Base-by-base conservation (phyloP, 805 yeast genomes). In the Sugiyamaella qingdaonensis region DNA sequence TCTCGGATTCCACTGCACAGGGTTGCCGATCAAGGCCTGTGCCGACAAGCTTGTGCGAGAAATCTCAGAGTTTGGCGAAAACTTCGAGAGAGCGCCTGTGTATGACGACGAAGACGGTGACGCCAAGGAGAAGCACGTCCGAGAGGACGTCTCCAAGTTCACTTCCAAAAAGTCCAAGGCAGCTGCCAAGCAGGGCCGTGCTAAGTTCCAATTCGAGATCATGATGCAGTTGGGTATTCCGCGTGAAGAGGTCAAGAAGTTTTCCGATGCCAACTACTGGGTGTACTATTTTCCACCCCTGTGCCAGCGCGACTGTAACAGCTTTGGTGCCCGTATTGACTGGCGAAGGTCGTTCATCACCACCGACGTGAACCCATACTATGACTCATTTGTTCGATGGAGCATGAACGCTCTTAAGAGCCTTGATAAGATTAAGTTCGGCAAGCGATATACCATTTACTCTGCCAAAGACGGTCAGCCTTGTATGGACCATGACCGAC, bases 401-500 rank as follows among this genome's bases (percentile, higher is more conserved):
- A 96, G 90, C 73, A 88, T 94, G 82, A 88, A 85, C 73, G 78
- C 85, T 68, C 82, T 94, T 70, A 88, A 83, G 75, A 90, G 81
- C 46, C 73, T 78, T 54, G 96, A 92, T 59, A 92, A 89, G 74
- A 90, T 94, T 75, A 94, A 92, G 77, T 94, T 94, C 63, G 99
- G 99, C 72, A 95, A 92, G 77, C 85, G 99, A 75, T 88, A 90
- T 78, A 94, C 99, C 61, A 88, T 94, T 65, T 94, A 88, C 75
- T 91, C 98, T 41, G 96, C 90, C 68, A 92, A 88, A 74, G 99
- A 94, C 73, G 97, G 97, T 60, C 99, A 94, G 78, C 95, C 99
- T 37, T 94, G 99, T 78, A 91, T 94, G 92, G 99, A 94, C 73
- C 99, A 94, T 72, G 99, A 94, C 73, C 85, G 99, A 78, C 86